These are phyloP conservation scores for Porcisia deanei DNA, from an alignment of 208 protist genomes.

Conservation along the genomic window DNA sequence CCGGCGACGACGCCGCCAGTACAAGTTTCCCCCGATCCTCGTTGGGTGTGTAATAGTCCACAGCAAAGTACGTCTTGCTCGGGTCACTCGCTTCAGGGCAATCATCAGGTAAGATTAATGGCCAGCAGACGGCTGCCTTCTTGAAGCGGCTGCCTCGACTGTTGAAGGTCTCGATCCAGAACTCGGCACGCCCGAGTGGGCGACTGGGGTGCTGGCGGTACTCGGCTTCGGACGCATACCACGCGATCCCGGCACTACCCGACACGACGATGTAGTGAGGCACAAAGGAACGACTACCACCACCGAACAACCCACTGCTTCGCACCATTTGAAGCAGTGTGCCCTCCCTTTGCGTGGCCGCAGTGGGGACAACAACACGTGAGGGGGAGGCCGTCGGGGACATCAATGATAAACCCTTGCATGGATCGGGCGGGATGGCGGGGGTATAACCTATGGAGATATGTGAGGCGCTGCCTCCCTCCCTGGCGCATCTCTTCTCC, in stretches of 20 bases:
- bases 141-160: slow-evolving; percentile 73
- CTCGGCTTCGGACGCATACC: slow-evolving; percentile 37
- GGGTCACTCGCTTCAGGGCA: slow-evolving; percentile 46
- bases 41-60: slow-evolving; percentile 51
- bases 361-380: not conserved
- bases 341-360: slow-evolving; percentile 40
- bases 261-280: slow-evolving; percentile 62
- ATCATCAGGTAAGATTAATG: slow-evolving; percentile 58
- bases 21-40: slow-evolving; percentile 37
- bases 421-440: not conserved
- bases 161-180: slow-evolving; percentile 56
- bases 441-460: not conserved
- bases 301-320: slow-evolving; percentile 18
- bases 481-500: not conserved
- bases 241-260: slow-evolving; percentile 39
- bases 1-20: slow-evolving; percentile 33
- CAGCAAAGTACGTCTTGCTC: slow-evolving; percentile 47
- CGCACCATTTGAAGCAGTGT: slow-evolving; percentile 47
- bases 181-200: slow-evolving; percentile 41
- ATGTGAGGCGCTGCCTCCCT: not conserved
- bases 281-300: slow-evolving; percentile 31
- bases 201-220: slow-evolving; percentile 17
- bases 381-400: slow-evolving; percentile 3
- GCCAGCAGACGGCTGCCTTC: slow-evolving; percentile 69
- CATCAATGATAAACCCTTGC: not conserved